A percentile compares a stretch with the other conserved stretches of the same genome.
These are phyloP conservation scores for Tricladium varicosporioides DNA, from an alignment of 2,329 filamentous ascomycete species.

Conservation along the genomic window DNA sequence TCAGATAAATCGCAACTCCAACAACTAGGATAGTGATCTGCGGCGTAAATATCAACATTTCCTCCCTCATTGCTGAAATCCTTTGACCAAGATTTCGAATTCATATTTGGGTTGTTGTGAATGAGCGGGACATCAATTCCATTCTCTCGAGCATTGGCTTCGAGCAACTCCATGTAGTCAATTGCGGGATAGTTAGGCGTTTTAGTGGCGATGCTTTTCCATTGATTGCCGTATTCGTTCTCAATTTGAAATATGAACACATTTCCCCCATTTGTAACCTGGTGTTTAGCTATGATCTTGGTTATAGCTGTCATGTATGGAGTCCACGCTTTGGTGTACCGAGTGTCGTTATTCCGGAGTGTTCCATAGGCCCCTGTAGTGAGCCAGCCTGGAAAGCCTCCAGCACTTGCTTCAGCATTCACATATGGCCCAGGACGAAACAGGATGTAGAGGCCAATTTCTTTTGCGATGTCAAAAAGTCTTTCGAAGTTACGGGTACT, in stretches of 20 bases:
- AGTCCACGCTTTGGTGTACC: constrained; percentile 52
- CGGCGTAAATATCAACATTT: constrained; percentile 51
- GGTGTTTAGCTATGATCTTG: constrained; percentile 48
- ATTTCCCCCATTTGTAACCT: constrained; percentile 56
- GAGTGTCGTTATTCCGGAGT: constrained; percentile 50
- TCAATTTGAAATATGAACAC: constrained; percentile 57
- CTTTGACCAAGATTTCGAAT: constrained; percentile 55
- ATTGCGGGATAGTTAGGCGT: constrained; percentile 48
- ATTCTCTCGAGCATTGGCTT: constrained; percentile 50
- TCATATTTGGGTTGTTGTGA: constrained; percentile 60
- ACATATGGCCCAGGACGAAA: constrained; percentile 67
- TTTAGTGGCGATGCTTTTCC: constrained; percentile 40
- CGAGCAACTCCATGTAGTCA: constrained; percentile 56
- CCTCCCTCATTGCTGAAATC: constrained; percentile 56
- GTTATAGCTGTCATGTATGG: constrained; percentile 52
- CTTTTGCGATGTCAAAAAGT: constrained; percentile 71
- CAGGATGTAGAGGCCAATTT: constrained; percentile 73
- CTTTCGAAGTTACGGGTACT: constrained; percentile 55
- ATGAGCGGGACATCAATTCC: constrained; percentile 58
- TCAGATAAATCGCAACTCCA: constrained; percentile 63
- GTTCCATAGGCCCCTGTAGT: constrained; percentile 58
- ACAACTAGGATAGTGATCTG: constrained; percentile 55
- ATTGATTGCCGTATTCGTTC: constrained; percentile 51
- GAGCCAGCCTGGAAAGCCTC: constrained; percentile 61
- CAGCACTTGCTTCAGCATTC: constrained; percentile 62